A percentile compares a stretch with the other conserved stretches of the same genome.
These are phyloP conservation scores for Aurinia saxatilis DNA, from an alignment of 345 rosid species.

Conservation along the genomic window DNA sequence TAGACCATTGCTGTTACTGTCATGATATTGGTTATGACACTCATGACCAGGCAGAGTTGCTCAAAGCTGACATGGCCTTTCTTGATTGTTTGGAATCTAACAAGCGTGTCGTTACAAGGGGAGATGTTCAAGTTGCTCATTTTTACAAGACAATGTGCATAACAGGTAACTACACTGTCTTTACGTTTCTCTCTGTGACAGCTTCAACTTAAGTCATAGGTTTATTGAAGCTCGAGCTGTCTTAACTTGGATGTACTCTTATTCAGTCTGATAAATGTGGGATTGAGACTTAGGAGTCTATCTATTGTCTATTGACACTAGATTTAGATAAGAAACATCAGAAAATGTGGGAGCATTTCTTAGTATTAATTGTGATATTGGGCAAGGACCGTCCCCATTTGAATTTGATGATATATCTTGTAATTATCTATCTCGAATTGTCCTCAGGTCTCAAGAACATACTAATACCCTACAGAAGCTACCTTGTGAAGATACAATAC, in stretches of 20 bases:
- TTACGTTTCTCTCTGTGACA: too few species aligned
- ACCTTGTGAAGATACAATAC: conserved; percentile 51
- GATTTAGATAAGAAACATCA: neutral
- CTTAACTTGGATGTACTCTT: neutral
- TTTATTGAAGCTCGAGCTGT: neutral
- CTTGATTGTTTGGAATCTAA: conserved; percentile 83
- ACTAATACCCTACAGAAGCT: conserved; percentile 72
- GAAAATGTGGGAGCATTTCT: neutral
- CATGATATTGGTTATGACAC: conserved; percentile 95
- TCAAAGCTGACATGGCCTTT: conserved; percentile 81
- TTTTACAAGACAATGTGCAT: conserved; percentile 84
- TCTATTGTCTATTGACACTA: neutral
- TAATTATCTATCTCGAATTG: neutral
- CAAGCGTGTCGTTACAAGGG: conserved; percentile 44
- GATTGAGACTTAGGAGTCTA: neutral
- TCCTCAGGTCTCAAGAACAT: conserved; percentile 68
- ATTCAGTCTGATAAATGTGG: neutral
- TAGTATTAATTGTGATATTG: neutral
- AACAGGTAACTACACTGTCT: conserved; percentile 43
- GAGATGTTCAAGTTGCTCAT: conserved; percentile 59
- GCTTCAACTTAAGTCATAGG: too few species aligned
- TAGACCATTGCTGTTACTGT: conserved; percentile 95
- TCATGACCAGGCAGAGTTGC: conserved; percentile 77
- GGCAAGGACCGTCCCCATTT: neutral
- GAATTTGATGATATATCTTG: neutral